Conservation (phyloP, 2,329 filamentous ascomycete species). For the Metarhizium brunneum region DNA sequence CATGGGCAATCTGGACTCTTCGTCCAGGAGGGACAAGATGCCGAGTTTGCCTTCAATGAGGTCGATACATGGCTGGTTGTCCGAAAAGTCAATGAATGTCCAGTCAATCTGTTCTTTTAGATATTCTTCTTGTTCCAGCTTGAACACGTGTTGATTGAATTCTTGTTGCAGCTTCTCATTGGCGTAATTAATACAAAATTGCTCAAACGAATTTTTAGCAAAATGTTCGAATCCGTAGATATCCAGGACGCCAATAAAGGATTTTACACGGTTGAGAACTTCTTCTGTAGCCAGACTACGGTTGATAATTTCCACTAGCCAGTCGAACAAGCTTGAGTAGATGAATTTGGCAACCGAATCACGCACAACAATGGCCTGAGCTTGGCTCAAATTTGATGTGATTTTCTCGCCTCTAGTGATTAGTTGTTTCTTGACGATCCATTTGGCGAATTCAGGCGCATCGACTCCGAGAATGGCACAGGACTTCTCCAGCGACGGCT, state of each 20-base stretch:
- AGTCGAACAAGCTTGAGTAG: constrained; percentile 96
- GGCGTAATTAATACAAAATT: constrained; percentile 99
- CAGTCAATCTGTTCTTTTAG: constrained; percentile 94
- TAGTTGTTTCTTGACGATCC: constrained; percentile 98
- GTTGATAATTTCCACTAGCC: constrained; percentile 98
- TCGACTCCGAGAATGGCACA: constrained; percentile 83
- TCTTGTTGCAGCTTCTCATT: constrained; percentile 99
- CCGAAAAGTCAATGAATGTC: constrained; percentile 99
- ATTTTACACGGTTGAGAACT: constrained; percentile 69
- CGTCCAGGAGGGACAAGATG: constrained; percentile 83
- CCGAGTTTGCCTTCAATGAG: constrained; percentile 95
- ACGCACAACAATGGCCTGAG: constrained; percentile 87
- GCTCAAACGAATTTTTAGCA: constrained; percentile 98
- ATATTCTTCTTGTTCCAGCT: constrained; percentile 97
- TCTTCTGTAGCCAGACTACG: constrained; percentile 79
- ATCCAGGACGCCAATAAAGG: constrained; percentile 97
- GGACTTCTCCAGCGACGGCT: constrained; percentile 74
- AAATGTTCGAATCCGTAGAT: constrained; percentile 99
- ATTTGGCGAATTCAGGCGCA: constrained; percentile 79
- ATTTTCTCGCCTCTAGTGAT: constrained; percentile 97
- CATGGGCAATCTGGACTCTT: constrained; percentile 95
- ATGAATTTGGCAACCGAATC: constrained; percentile 98
- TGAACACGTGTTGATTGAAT: constrained; percentile 99
- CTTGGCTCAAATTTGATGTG: constrained; percentile 85
- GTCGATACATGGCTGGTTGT: constrained; percentile 98